Conservation (phyloP, 257 asterid genomes). For the Plantago major region DNA sequence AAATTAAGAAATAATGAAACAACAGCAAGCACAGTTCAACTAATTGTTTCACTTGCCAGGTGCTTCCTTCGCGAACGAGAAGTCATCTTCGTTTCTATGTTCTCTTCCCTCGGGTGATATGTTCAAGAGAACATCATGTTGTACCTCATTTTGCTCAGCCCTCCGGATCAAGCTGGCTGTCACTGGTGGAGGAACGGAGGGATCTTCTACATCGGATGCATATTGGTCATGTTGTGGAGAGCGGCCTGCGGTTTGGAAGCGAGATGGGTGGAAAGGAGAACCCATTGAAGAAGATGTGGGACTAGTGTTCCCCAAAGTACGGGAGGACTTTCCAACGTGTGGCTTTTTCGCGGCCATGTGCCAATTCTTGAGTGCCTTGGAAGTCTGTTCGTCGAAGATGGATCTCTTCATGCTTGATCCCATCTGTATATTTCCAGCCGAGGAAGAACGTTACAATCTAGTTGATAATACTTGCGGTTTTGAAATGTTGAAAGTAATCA, state of each 20-base stretch:
- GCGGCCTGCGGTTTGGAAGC: slow-evolving; percentile 67
- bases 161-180: slow-evolving; percentile 40
- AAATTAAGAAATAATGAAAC: too few species aligned
- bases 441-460: background rate
- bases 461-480: too few species aligned
- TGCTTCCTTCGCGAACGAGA: slow-evolving; percentile 65
- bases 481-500: background rate
- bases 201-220: slow-evolving; percentile 61
- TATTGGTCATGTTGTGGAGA: slow-evolving; percentile 42
- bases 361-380: slow-evolving; percentile 90
- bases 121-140: slow-evolving; percentile 20
- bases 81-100: slow-evolving; percentile 46
- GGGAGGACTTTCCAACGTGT: slow-evolving; percentile 46
- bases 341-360: slow-evolving; percentile 82
- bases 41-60: slow-evolving; percentile 27
- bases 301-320: slow-evolving; percentile 9
- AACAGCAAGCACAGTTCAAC: too few species aligned
- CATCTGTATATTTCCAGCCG: slow-evolving; percentile 44
- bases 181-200: slow-evolving; percentile 37
- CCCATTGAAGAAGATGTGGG: slow-evolving; percentile 15
- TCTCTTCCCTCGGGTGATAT: slow-evolving; percentile 19
- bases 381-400: slow-evolving; percentile 86
- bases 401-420: slow-evolving; percentile 84
- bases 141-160: slow-evolving; percentile 26
- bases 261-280: slow-evolving; percentile 46